Evolutionary conservation across 768 basidiomycete species (phyloP), one percentile per base, ranked within the genome.

Genomic region (Agaricus blazei): DNA sequence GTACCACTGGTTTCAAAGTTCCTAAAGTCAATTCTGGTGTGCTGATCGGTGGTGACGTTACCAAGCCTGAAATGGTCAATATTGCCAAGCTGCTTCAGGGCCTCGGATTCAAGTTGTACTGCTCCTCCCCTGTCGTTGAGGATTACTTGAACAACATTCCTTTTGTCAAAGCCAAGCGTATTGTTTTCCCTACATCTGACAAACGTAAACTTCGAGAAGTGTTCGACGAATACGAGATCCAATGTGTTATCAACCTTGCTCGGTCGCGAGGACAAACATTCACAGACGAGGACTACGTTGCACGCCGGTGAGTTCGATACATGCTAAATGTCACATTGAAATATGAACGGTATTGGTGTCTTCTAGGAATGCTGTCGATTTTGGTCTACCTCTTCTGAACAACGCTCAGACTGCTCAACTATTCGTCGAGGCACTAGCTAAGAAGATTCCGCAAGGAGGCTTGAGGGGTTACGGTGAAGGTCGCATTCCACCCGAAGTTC

Each of bases 151-250:
- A 92, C 66, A 70, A 72, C 56, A 76, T 93, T 48, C 84, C 87
- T 6, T 86, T 93, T 65, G 81, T 97, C 23, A 70, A 74, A 11
- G 90, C 84, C 52, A 89, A 93, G 75, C 87, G 88, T 57, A 98
- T 99, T 64, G 84, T 93, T 74, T 96, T 99, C 87, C 97, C 97
- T 4, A 89, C 88, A 48, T 86, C 90, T 59, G 97, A 99, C 73
- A 98, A 99, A 79, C 81, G 97, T 47, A 93, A 91, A 70, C 77
- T 98, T 14, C 87, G 92, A 36, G 88, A 93, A 67, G 96, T 96
- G 11, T 95, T 92, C 59, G 90, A 93, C 68, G 90, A 96, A 70
- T 88, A 88, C 68, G 91, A 98, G 61, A 96, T 99, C 62, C 88
- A 93, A 65, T 87, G 85, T 46, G 97, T 99, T 42, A 84, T 98